Conservation (phyloP, 306 rosid species). For the Lathyrus oleraceus region DNA sequence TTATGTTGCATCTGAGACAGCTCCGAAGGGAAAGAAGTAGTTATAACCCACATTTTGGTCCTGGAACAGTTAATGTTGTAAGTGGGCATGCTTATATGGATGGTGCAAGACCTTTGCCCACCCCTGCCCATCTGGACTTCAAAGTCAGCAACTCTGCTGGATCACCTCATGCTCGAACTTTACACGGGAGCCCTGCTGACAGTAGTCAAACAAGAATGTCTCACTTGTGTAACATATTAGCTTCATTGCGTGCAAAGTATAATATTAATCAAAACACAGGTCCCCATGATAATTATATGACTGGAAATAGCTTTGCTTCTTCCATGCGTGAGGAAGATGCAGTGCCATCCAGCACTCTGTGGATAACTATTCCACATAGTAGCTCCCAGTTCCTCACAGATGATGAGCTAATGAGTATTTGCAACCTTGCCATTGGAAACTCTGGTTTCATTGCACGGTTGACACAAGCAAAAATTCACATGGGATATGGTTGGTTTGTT, state of each 20-base stretch:
- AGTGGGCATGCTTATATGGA: constrained; percentile 54
- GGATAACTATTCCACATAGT: constrained; percentile 58
- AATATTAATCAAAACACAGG: constrained; percentile 57
- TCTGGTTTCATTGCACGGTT: constrained; percentile 63
- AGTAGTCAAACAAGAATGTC: constrained; percentile 56
- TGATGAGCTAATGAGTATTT: constrained; percentile 66
- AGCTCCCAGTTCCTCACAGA: constrained; percentile 58
- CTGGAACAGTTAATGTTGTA: constrained; percentile 52
- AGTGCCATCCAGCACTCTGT: constrained; percentile 54
- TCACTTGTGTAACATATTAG: constrained; percentile 55
- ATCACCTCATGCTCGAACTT: constrained; percentile 59
- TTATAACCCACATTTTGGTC: constrained; percentile 53
- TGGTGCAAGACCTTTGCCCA: constrained; percentile 54
- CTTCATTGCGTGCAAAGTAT: constrained; percentile 59
- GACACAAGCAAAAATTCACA: constrained; percentile 58
- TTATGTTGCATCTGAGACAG: constrained; percentile 85
- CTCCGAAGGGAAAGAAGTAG: constrained; percentile 67
- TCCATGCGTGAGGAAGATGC: constrained; percentile 60
- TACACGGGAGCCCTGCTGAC: constrained; percentile 61
- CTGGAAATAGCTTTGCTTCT: constrained; percentile 48
- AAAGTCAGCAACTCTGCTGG: constrained; percentile 55
- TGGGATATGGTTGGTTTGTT: constrained; percentile 74
- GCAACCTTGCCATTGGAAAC: constrained; percentile 64
- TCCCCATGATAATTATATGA: constrained; percentile 51
- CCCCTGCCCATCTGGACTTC: constrained; percentile 54